These are phyloP conservation scores for Yarrowia yakushimensis DNA, from an alignment of 805 yeast species.

Conservation along the genomic window DNA sequence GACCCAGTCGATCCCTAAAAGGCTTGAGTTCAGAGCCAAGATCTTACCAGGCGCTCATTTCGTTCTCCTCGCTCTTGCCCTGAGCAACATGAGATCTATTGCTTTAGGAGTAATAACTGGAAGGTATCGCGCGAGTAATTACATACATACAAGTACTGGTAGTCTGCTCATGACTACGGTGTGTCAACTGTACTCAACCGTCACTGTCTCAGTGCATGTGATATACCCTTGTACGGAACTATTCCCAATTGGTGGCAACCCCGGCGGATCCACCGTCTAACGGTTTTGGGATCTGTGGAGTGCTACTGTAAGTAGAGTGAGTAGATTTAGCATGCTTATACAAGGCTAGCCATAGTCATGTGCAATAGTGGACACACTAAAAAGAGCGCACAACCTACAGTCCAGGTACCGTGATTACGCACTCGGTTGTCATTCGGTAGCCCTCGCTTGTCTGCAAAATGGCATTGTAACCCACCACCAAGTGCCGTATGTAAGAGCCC, in stretches of 20 bases:
- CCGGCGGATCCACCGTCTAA: not conserved
- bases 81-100: too few relatives aligned
- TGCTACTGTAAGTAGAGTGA: not conserved
- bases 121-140: too few relatives aligned
- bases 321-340: not conserved
- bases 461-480: not conserved
- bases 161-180: too few relatives aligned
- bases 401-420: too few relatives aligned
- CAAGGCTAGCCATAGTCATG: not conserved
- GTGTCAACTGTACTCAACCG: too few relatives aligned
- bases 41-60: not conserved
- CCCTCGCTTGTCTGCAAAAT: too few relatives aligned
- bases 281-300: conserved; percentile 4
- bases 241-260: not conserved
- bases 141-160: too few relatives aligned
- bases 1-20: not conserved
- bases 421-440: not conserved
- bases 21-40: not conserved
- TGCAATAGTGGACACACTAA: not conserved
- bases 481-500: not conserved
- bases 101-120: too few relatives aligned
- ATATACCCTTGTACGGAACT: too few relatives aligned
- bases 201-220: too few relatives aligned
- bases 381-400: not conserved
- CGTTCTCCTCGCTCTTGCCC: not conserved